phyloP scores from a whole-genome alignment of 495 filamentous ascomycete genomes.

The Penicillium goetzii region DNA sequence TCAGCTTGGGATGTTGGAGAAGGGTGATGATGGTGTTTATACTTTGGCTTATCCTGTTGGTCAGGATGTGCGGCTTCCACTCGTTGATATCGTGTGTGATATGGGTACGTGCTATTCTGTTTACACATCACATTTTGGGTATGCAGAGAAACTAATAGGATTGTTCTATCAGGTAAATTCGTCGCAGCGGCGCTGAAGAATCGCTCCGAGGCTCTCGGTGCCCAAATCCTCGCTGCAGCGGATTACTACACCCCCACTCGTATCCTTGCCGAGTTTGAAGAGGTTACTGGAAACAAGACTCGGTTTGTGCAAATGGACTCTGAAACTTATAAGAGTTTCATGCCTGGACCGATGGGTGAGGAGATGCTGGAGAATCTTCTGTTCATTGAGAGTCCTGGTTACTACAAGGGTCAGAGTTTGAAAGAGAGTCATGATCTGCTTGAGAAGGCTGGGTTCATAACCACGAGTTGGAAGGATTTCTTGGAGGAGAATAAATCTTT shows the following conservation, averaged over 20 bases:
- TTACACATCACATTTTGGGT: neutral
- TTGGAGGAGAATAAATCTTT: neutral
- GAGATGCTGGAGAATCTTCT: neutral
- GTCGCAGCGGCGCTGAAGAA: neutral
- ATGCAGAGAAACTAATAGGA: neutral
- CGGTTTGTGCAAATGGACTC: neutral
- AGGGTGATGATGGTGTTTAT: neutral
- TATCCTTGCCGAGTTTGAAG: neutral
- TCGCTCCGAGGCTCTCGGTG: neutral
- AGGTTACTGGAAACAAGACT: neutral
- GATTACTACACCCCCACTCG: neutral
- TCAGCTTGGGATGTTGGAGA: neutral
- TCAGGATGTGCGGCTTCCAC: neutral
- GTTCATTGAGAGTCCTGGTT: neutral
- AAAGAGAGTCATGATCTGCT: neutral
- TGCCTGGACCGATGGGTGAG: neutral
- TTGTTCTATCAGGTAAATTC: neutral
- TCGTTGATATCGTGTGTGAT: neutral
- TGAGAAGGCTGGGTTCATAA: neutral
- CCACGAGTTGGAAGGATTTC: neutral
- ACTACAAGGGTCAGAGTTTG: neutral
- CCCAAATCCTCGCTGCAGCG: neutral
- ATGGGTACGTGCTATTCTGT: neutral
- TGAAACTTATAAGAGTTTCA: neutral
- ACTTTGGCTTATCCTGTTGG: neutral